These are phyloP conservation scores for Arabis alpina DNA, from an alignment of 345 rosid species.

Conservation along the genomic window DNA sequence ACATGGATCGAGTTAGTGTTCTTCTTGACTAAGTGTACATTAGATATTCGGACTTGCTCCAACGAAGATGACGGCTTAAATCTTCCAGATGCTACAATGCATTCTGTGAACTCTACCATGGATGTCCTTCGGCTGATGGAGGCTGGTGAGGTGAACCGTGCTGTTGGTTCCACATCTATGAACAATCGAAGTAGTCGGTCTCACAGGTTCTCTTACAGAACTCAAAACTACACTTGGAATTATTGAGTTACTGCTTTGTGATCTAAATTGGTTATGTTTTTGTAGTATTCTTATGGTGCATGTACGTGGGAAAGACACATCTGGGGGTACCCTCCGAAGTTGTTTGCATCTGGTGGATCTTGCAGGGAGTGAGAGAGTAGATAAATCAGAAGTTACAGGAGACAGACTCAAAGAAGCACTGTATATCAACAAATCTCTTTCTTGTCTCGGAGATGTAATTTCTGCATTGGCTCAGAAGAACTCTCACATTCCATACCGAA, in stretches of 20 bases:
- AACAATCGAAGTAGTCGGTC: slow-evolving; percentile 89
- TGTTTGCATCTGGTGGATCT: slow-evolving; percentile 96
- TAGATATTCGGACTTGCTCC: slow-evolving; percentile 83
- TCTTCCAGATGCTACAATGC: slow-evolving; percentile 93
- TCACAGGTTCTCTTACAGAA: slow-evolving; percentile 60
- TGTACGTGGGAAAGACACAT: slow-evolving; percentile 73
- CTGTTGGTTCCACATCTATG: slow-evolving; percentile 77
- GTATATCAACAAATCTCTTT: slow-evolving; percentile 87
- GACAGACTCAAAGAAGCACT: slow-evolving; percentile 93
- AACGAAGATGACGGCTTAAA: slow-evolving; percentile 63
- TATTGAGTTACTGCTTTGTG: not conserved
- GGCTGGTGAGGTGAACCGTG: slow-evolving; percentile 88
- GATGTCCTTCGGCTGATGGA: slow-evolving; percentile 85
- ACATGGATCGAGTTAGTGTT: slow-evolving; percentile 6
- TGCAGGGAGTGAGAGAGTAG: slow-evolving; percentile 97
- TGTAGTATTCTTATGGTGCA: slow-evolving; percentile 86
- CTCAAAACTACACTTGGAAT: slow-evolving; percentile 15
- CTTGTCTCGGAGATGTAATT: slow-evolving; percentile 94
- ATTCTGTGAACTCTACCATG: slow-evolving; percentile 63
- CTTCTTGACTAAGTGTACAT: slow-evolving; percentile 61
- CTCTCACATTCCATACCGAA: slow-evolving; percentile 88
- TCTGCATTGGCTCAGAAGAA: slow-evolving; percentile 88
- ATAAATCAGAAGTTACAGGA: slow-evolving; percentile 93
- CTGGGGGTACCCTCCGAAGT: slow-evolving; percentile 72
- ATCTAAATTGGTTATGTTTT: not conserved